phyloP scores from a whole-genome alignment of 140 eudicot genomes.

The Oenanthe javanica region DNA sequence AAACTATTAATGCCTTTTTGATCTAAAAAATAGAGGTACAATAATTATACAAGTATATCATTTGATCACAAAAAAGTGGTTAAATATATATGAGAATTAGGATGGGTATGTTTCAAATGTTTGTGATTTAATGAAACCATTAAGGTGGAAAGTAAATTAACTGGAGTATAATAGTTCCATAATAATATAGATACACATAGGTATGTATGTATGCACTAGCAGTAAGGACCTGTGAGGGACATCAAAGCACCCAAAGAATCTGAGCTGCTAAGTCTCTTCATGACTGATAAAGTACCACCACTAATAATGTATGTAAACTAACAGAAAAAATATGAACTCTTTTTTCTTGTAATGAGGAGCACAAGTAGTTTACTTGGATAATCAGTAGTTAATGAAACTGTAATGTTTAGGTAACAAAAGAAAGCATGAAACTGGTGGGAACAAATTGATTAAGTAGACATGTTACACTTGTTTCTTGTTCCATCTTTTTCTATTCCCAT shows the following conservation, averaged over 20 bases:
- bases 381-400: background rate
- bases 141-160: too few relatives aligned
- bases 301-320: background rate
- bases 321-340: too few relatives aligned
- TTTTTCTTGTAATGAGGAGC: background rate
- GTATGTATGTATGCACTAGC: background rate
- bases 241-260: constrained; percentile 74
- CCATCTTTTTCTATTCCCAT: constrained; percentile 29
- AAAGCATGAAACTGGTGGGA: background rate
- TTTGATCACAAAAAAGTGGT: too few relatives aligned
- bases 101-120: too few relatives aligned
- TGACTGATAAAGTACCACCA: constrained; percentile 14
- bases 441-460: constrained; percentile 17
- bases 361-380: background rate
- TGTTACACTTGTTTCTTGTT: constrained; percentile 16
- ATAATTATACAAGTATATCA: too few relatives aligned
- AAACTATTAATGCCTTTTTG: too few relatives aligned
- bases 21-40: too few relatives aligned
- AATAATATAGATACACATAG: background rate
- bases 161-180: background rate
- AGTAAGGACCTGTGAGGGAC: constrained; percentile 64
- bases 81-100: constrained; percentile 18
- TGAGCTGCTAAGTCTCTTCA: constrained; percentile 72
- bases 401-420: background rate
- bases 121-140: too few relatives aligned